Evolutionary conservation across 192 early-diverging fungal genomes (phyloP).

Genomic region (Haplosporangium gracile): DNA sequence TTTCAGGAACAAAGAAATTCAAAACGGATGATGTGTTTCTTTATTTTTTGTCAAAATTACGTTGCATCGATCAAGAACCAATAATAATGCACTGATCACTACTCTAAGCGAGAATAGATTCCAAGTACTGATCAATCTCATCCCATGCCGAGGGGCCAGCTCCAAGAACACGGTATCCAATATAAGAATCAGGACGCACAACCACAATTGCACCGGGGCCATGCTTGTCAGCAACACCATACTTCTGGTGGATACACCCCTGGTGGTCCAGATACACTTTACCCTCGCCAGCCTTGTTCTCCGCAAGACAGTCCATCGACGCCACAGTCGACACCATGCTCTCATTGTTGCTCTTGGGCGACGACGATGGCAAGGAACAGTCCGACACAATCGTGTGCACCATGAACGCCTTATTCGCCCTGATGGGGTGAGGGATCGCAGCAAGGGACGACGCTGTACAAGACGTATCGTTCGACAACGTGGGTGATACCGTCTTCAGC

Average conservation of each 20-base stretch:
- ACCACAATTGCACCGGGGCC: slow-evolving; percentile 34
- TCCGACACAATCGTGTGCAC: slow-evolving; percentile 26
- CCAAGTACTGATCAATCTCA: slow-evolving; percentile 28
- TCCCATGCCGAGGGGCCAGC: slow-evolving; percentile 22
- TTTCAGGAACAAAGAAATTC: neutral
- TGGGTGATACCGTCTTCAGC: neutral
- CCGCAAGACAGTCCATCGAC: neutral
- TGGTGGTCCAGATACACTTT: slow-evolving; percentile 29
- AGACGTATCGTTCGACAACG: neutral
- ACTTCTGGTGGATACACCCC: slow-evolving; percentile 26
- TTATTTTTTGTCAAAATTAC: neutral
- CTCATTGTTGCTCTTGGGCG: neutral
- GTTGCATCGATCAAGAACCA: neutral
- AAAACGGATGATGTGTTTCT: neutral
- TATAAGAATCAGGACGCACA: slow-evolving; percentile 35
- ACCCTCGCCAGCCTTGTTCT: slow-evolving; percentile 28
- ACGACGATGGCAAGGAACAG: neutral
- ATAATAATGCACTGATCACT: neutral
- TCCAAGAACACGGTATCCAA: slow-evolving; percentile 39
- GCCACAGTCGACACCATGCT: neutral
- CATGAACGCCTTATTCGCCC: slow-evolving; percentile 24
- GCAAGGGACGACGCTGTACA: neutral
- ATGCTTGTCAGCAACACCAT: slow-evolving; percentile 29
- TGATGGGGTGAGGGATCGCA: slow-evolving; percentile 10
- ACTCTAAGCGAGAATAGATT: slow-evolving; percentile 13